Evolutionary conservation across 2,329 filamentous ascomycete genomes (phyloP), one percentile per base, ranked within the genome.

Genomic region (Monilinia laxa): DNA sequence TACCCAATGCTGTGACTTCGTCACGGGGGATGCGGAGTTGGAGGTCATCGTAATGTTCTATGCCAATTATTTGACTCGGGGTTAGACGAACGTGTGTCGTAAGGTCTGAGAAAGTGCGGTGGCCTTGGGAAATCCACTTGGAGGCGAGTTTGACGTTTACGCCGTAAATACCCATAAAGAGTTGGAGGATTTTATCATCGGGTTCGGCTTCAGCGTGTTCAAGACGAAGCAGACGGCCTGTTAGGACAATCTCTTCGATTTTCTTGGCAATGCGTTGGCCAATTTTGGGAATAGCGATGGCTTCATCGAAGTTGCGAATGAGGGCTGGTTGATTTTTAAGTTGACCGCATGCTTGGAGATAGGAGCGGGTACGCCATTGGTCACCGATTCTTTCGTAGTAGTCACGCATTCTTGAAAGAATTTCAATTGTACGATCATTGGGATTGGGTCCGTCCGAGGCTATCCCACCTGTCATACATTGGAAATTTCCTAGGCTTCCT

Each of bases 161-260:
- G 14, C 90, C 91, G 74, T 97, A 96, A 3, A 97, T 86, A 0
- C 87, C 84, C 31, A 92, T 81, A 74, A 97, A 97, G 0, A 85
- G 76, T 67, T 88, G 85, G 0, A 96, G 79, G 0, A 86, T 78
- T 20, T 82, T 78, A 70, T 92, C 87, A n/a, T 83, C 81, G 0
- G 89, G 85, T 57, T 96, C 90, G 3, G 82, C 78, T 65, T 85
- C 84, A 0, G 90, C 86, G 72, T 88, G 86, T 45, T 96, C 90
- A 0, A 97, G 82, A 49, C 89, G 84, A 53, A 84, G 84, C 0
- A 97, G 83, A 35, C 83, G 82, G 73, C 92, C 85, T 0, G 92
- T 97, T 51, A 83, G 82, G 2, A 87, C 91, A 54, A 97, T 96
- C 75, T 97, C 94, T 73, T 95, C 91, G 70, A 98, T 95, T 77